A percentile compares a stretch with the other conserved stretches of the same genome.
Conservation (phyloP, 306 rosid species). For the Casuarina glauca region DNA sequence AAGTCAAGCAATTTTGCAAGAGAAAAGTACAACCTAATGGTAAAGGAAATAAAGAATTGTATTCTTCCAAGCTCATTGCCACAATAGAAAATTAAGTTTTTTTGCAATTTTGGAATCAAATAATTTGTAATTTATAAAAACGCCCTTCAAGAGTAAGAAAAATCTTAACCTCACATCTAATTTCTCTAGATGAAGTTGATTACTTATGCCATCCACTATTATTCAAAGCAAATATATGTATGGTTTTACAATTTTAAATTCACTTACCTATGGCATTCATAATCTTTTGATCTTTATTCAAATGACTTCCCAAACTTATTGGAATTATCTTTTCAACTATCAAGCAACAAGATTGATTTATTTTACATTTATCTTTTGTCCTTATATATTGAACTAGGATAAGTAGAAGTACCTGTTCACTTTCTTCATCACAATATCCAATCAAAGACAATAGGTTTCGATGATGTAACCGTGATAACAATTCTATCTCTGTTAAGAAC, state of each 20-base stretch:
- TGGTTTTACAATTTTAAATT: constrained; percentile 6
- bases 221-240: neutral
- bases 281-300: constrained; percentile 3
- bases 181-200: constrained; percentile 1
- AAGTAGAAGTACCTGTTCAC: constrained; percentile 65
- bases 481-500: no score
- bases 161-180: neutral
- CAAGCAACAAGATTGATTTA: constrained; percentile 7
- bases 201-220: constrained; percentile 1
- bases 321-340: constrained; percentile 1
- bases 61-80: no score
- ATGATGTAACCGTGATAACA: no score
- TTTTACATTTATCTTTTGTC: neutral
- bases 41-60: no score
- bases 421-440: constrained; percentile 42
- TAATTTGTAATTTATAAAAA: neutral
- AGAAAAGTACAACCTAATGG: no score
- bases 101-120: no score
- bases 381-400: neutral
- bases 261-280: neutral
- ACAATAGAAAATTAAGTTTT: no score
- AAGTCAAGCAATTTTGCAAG: no score
- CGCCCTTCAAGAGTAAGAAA: neutral
- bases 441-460: no score
- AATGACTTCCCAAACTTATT: constrained; percentile 7